phyloP scores from a whole-genome alignment of 1,284 basidiomycete genomes.

The Gymnopus androsaceus region DNA sequence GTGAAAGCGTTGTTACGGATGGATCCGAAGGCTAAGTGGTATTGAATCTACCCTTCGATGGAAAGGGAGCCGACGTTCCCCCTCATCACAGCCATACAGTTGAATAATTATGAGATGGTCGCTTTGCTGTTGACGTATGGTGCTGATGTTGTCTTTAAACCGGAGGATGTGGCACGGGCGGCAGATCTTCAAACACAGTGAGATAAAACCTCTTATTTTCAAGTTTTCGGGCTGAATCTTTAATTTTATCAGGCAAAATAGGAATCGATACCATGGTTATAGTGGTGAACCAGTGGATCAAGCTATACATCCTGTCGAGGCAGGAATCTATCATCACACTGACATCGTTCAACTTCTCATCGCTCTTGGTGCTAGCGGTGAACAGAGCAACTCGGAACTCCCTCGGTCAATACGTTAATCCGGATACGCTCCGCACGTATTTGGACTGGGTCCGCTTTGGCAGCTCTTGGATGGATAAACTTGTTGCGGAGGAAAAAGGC shows the following conservation, averaged over 20 bases:
- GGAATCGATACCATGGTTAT: not conserved
- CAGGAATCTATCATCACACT: constrained; percentile 39
- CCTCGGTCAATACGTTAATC: constrained; percentile 20
- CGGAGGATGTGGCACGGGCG: constrained; percentile 34
- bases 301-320: constrained; percentile 42
- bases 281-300: constrained; percentile 25
- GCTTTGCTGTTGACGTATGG: constrained; percentile 44
- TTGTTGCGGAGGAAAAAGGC: constrained; percentile 22
- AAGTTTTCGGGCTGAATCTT: not conserved
- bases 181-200: constrained; percentile 15
- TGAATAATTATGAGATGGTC: constrained; percentile 37
- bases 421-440: constrained; percentile 29
- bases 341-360: constrained; percentile 46
- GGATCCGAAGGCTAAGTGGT: constrained; percentile 50
- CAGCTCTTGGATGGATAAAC: constrained; percentile 25
- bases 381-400: constrained; percentile 34
- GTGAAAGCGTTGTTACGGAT: constrained; percentile 46
- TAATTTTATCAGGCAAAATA: not conserved
- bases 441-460: constrained; percentile 45
- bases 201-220: constrained; percentile 12
- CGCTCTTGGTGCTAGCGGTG: constrained; percentile 42
- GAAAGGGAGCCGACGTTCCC: constrained; percentile 32
- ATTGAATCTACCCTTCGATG: constrained; percentile 42
- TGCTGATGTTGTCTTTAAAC: constrained; percentile 34
- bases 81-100: constrained; percentile 37